Evolutionary conservation across 2,329 filamentous ascomycete species (phyloP).

Genomic region (Epichloe festucae): DNA sequence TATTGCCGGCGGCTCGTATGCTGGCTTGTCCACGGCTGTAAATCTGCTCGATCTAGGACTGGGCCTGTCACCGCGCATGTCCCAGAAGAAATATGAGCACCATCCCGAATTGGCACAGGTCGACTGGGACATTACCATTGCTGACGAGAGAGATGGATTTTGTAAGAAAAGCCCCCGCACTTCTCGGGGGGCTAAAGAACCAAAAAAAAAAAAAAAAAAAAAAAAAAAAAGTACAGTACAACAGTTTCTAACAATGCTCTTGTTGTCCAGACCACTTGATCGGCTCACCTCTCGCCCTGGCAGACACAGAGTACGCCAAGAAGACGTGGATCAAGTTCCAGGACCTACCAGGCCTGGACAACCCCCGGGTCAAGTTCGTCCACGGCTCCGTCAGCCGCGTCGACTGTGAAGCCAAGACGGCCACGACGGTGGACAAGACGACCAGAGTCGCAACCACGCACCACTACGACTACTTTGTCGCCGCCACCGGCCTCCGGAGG

Average conservation of each 20-base stretch:
- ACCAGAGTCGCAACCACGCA: conserved; percentile 30
- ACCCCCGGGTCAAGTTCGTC: conserved; percentile 46
- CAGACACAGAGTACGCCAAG: conserved; percentile 46
- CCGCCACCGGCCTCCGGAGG: conserved; percentile 55
- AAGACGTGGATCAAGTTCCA: conserved; percentile 59
- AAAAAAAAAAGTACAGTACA: background rate
- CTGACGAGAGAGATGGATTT: conserved; percentile 73
- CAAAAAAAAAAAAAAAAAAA: background rate
- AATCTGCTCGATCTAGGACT: conserved; percentile 55
- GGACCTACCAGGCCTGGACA: conserved; percentile 53
- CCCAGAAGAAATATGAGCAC: conserved; percentile 23
- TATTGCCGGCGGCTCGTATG: conserved; percentile 59
- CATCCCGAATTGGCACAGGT: conserved; percentile 32
- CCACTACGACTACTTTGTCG: conserved; percentile 63
- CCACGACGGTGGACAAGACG: conserved; percentile 37
- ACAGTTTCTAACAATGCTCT: background rate
- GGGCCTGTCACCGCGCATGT: conserved; percentile 37
- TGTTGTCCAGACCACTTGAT: conserved; percentile 53
- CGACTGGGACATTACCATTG: conserved; percentile 56
- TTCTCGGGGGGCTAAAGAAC: too few relatives aligned
- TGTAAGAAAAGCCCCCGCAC: conserved; percentile 36
- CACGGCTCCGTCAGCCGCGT: conserved; percentile 52
- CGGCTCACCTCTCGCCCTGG: conserved; percentile 59
- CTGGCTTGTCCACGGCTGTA: conserved; percentile 52
- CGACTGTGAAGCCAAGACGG: conserved; percentile 45